These are phyloP conservation scores for Anthracocystis walkeri DNA, from an alignment of 1,284 basidiomycete genomes.

Conservation along the genomic window DNA sequence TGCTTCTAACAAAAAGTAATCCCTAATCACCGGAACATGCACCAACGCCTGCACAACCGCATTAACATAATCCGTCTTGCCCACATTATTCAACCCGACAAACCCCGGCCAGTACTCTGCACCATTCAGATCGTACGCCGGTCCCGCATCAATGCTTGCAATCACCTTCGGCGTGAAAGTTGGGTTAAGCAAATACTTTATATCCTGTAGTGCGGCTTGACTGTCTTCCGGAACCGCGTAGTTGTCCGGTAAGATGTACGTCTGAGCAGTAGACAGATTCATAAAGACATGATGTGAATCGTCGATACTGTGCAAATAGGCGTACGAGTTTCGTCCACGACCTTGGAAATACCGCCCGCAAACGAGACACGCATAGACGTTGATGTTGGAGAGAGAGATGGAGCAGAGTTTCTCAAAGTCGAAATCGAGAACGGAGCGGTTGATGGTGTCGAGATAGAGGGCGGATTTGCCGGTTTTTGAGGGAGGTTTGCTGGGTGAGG, in stretches of 20 bases:
- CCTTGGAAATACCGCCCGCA: conserved; percentile 99
- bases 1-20: conserved; percentile 73
- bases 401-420: conserved; percentile 99
- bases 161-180: conserved; percentile 75
- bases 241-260: conserved; percentile 97
- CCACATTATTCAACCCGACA: conserved; percentile 97
- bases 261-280: conserved; percentile 91
- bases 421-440: conserved; percentile 81
- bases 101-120: conserved; percentile 91
- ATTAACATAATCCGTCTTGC: conserved; percentile 96
- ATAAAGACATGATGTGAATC: conserved; percentile 99
- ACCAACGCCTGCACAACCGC: conserved; percentile 93
- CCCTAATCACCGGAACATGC: conserved; percentile 88
- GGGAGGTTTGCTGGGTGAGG: neutral
- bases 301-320: conserved; percentile 95
- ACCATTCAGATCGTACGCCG: conserved; percentile 79
- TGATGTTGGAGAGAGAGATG: conserved; percentile 93
- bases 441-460: conserved; percentile 89
- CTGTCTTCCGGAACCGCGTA: conserved; percentile 80
- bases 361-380: conserved; percentile 96
- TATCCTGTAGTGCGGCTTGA: conserved; percentile 94
- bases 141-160: conserved; percentile 72
- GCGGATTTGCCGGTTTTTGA: conserved; percentile 76
- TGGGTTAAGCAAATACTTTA: conserved; percentile 88
- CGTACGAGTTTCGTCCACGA: conserved; percentile 89